These are phyloP conservation scores for Pharnaceum exiguum DNA, from an alignment of 148 eudicot species.

Conservation along the genomic window DNA sequence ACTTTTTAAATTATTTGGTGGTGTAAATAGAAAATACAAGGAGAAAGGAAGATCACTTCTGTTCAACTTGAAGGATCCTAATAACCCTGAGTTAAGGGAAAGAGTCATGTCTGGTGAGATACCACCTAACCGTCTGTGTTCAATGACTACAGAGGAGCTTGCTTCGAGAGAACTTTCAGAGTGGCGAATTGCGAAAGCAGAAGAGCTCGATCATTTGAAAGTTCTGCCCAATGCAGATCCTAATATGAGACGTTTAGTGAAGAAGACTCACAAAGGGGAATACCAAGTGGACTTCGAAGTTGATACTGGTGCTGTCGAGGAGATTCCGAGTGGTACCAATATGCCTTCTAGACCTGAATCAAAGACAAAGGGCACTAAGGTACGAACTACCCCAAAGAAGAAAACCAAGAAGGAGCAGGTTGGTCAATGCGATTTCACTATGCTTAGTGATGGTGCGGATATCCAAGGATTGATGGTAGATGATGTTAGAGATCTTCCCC, in stretches of 20 bases:
- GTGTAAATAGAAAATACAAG: conserved; percentile 91
- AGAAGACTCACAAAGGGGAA: conserved; percentile 98
- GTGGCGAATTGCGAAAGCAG: conserved; percentile 96
- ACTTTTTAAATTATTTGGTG: conserved; percentile 82
- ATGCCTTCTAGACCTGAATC: conserved; percentile 22
- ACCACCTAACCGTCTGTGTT: conserved; percentile 74
- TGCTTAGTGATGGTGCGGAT: conserved; percentile 81
- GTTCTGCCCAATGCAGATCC: conserved; percentile 80
- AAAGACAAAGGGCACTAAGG: conserved; percentile 19
- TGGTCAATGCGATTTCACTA: conserved; percentile 48
- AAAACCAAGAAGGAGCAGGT: conserved; percentile 30
- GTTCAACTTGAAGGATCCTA: conserved; percentile 89
- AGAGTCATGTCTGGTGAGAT: conserved; percentile 85
- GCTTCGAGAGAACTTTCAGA: conserved; percentile 93
- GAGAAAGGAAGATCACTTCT: conserved; percentile 88
- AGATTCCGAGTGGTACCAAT: conserved; percentile 39
- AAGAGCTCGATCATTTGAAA: conserved; percentile 73
- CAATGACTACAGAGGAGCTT: conserved; percentile 98
- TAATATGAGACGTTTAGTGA: conserved; percentile 80
- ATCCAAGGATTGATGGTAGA: conserved; percentile 89
- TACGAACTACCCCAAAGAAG: conserved; percentile 19
- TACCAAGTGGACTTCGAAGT: conserved; percentile 78
- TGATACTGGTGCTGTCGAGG: conserved; percentile 50
- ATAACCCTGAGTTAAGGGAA: conserved; percentile 83
- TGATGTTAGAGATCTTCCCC: conserved; percentile 87